A percentile compares a stretch with the other conserved stretches of the same genome.
phyloP scores from a whole-genome alignment of 2,329 filamentous ascomycete species.

The Stagonosporopsis tanaceti region DNA sequence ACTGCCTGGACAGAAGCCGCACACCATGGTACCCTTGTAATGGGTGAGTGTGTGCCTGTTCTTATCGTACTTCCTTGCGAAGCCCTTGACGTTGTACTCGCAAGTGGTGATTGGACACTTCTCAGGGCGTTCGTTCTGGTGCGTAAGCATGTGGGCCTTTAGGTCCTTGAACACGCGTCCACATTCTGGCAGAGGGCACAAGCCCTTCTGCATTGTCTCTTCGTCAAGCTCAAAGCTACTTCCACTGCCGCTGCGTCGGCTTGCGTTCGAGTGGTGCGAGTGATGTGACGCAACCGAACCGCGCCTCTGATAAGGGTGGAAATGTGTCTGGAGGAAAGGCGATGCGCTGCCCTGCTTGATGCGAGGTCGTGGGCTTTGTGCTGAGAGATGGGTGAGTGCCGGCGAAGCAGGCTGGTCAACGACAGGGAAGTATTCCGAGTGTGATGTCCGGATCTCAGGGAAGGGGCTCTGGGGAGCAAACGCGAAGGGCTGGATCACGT shows the following conservation, averaged over 20 bases:
- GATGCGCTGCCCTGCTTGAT: constrained; percentile 67
- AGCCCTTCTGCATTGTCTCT: constrained; percentile 69
- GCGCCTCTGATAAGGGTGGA: constrained; percentile 67
- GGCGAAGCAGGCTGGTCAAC: constrained; percentile 67
- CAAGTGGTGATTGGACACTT: constrained; percentile 94
- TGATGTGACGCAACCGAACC: constrained; percentile 76
- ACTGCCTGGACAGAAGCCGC: constrained; percentile 89
- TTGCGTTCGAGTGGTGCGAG: constrained; percentile 69
- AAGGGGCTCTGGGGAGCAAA: constrained; percentile 53
- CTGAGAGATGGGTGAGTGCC: constrained; percentile 64
- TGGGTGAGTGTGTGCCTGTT: constrained; percentile 93
- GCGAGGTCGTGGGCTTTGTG: constrained; percentile 53
- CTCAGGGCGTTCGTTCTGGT: constrained; percentile 88
- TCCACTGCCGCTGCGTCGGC: constrained; percentile 56
- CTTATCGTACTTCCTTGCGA: constrained; percentile 95
- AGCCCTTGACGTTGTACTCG: constrained; percentile 91
- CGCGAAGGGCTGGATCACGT: constrained; percentile 63
- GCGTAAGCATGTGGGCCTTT: constrained; percentile 93
- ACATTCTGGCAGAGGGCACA: constrained; percentile 84
- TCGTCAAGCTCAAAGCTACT: constrained; percentile 51
- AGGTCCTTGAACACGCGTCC: constrained; percentile 88
- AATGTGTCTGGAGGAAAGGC: constrained; percentile 69
- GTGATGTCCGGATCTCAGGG: constrained; percentile 50
- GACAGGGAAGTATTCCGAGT: constrained; percentile 53
- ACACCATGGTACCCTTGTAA: constrained; percentile 98